Evolutionary conservation across 2,329 filamentous ascomycete species (phyloP).

Genomic region (Knufia fluminis): DNA sequence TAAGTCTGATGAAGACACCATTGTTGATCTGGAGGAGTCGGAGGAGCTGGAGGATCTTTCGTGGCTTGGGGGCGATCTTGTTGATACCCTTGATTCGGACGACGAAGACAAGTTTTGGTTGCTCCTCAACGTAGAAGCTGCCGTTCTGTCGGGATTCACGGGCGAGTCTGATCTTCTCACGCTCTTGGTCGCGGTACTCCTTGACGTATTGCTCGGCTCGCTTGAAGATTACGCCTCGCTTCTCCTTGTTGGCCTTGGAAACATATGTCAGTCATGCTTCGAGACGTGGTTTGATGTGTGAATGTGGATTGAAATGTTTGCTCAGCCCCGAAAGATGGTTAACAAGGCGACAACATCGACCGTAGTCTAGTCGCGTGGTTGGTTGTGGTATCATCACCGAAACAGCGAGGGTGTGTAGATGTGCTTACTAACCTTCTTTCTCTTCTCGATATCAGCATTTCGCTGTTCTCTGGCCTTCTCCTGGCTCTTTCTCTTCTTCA

Average conservation of each 20-base stretch:
- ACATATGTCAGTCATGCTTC: slow-evolving; percentile 19
- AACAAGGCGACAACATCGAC: slow-evolving; percentile 96
- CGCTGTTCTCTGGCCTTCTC: slow-evolving; percentile 96
- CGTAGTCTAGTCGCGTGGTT: slow-evolving; percentile 81
- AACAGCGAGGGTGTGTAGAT: slow-evolving; percentile 29
- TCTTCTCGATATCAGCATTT: slow-evolving; percentile 68
- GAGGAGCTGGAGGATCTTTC: slow-evolving; percentile 99
- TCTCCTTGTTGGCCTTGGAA: slow-evolving; percentile 88
- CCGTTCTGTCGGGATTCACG: slow-evolving; percentile 86
- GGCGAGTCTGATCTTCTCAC: slow-evolving; percentile 90
- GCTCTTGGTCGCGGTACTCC: slow-evolving; percentile 97
- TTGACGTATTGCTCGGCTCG: slow-evolving; percentile 99
- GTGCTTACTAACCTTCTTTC: slow-evolving; percentile 67
- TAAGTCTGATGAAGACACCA: slow-evolving; percentile 93
- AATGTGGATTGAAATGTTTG: slow-evolving; percentile 1
- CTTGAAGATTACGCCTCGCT: slow-evolving; percentile 98
- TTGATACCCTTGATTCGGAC: slow-evolving; percentile 99
- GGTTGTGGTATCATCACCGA: slow-evolving; percentile 83
- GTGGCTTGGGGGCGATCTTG: slow-evolving; percentile 99
- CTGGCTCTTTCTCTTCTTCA: slow-evolving; percentile 99
- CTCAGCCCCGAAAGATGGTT: slow-evolving; percentile 99
- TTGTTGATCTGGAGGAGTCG: slow-evolving; percentile 99
- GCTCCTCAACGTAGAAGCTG: slow-evolving; percentile 86
- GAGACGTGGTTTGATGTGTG: not conserved
- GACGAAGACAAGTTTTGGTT: slow-evolving; percentile 95